Evolutionary conservation across 75 land plant genomes (phyloP), one percentile per base, ranked within the genome.

Genomic region (Sequoiadendron giganteum): DNA sequence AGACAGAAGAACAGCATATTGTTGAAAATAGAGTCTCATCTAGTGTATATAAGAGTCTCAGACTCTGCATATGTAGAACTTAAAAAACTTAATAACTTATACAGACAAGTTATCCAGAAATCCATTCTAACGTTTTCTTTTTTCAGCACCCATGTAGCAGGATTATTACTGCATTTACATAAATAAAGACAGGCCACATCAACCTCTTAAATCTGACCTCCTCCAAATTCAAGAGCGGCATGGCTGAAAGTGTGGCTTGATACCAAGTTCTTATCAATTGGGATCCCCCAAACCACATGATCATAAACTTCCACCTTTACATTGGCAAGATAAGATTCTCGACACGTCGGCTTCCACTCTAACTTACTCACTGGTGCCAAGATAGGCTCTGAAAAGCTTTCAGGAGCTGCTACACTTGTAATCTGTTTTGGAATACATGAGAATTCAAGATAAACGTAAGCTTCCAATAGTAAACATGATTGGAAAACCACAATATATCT

Each of bases 341-440:
- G 65, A 75, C 93, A 92, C 38, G 92, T 92, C 11, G 93, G 92
- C 75, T 92, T 58, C 93, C 93, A 92, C 14, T 88, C 86, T n/a
- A 88, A 18, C 89, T 92, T 92, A 9, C 90, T 73, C 42, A 92
- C 77, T 43, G 92, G 93, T 36, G 93, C 93, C 73, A 92, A 72
- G 42, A 92, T 83, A 34, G 90, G 86, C 15, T 86, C 86, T 28
- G 90, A 92, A 85, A 92, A 90, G 18, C 92, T 90, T 21, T 88
- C 90, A 68, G 77, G 89, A 28, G 89, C 72, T 45, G 93, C 92
- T 38, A 54, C 42, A 58, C 83, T 77, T 34, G 49, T 75, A 10
- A 90, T 86, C 92, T 92, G 86, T 86, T 87, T 82, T n/a, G 34
- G 16, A 82, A 79, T 45, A 43, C 48, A 82, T 39, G 32, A 11